Evolutionary conservation across 805 yeast species (phyloP).

Genomic region (Maudiozyma barnettii): DNA sequence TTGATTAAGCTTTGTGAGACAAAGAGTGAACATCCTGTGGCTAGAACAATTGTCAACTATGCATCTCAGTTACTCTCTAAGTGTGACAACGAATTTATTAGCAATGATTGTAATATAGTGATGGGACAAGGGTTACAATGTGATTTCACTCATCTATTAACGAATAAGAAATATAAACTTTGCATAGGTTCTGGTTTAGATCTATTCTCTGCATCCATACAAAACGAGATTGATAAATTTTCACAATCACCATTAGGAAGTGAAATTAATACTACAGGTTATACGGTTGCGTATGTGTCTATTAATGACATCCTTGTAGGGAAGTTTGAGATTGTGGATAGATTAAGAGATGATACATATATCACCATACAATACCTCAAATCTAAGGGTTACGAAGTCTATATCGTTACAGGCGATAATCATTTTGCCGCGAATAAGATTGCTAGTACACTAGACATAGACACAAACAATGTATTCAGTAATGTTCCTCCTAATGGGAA

Average conservation of each 20-base stretch:
- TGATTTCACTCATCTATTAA: background rate
- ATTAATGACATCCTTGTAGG: conserved; percentile 56
- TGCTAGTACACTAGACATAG: conserved; percentile 61
- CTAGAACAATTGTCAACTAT: conserved; percentile 15
- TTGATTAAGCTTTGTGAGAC: conserved; percentile 2
- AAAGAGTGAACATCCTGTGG: conserved; percentile 6
- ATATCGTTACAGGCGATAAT: conserved; percentile 88
- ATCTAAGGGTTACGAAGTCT: conserved; percentile 48
- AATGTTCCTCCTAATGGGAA: conserved; percentile 73
- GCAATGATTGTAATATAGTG: conserved; percentile 22
- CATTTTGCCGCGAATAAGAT: conserved; percentile 49
- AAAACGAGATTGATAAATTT: conserved; percentile 6
- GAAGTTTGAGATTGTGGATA: conserved; percentile 55
- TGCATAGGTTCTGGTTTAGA: conserved; percentile 46
- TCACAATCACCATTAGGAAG: conserved; percentile 12
- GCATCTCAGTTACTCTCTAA: background rate
- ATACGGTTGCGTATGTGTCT: conserved; percentile 47
- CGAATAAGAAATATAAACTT: conserved; percentile 27
- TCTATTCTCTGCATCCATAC: conserved; percentile 19
- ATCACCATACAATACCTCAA: conserved; percentile 49
- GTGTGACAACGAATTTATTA: background rate
- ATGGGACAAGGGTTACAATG: conserved; percentile 33
- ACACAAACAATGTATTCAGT: conserved; percentile 54
- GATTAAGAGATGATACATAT: conserved; percentile 54
- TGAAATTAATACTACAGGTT: conserved; percentile 16